These are phyloP conservation scores for Podaxis pistillaris DNA, from an alignment of 768 basidiomycete genomes.

Conservation along the genomic window DNA sequence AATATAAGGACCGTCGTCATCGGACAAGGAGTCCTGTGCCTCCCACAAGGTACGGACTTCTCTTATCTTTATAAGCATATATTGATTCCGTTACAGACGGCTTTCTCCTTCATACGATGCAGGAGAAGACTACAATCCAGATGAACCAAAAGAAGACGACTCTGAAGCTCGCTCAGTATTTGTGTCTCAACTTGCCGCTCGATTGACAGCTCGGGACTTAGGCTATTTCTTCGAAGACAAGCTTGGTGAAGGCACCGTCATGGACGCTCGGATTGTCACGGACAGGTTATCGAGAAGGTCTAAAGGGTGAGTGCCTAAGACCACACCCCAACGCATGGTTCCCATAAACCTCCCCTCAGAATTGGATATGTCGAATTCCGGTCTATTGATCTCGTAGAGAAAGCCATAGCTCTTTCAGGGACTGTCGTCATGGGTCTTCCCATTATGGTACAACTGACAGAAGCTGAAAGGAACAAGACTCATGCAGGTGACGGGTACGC, in stretches of 20 bases:
- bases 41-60: conserved; percentile 40
- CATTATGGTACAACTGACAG: conserved; percentile 94
- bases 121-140: conserved; percentile 74
- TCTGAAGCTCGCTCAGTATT: conserved; percentile 98
- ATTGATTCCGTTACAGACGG: conserved; percentile 42
- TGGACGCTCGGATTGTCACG: conserved; percentile 95
- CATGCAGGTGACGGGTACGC: conserved; percentile 87
- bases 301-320: conserved; percentile 74
- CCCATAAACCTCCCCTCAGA: conserved; percentile 38
- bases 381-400: conserved; percentile 85
- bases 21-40: conserved; percentile 43
- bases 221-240: conserved; percentile 99
- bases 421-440: conserved; percentile 98
- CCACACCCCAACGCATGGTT: background rate
- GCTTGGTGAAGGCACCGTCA: conserved; percentile 88
- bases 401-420: conserved; percentile 86
- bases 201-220: conserved; percentile 94
- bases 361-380: conserved; percentile 99
- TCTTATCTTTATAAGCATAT: background rate
- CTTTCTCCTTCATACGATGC: conserved; percentile 69
- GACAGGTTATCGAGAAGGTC: conserved; percentile 93
- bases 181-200: conserved; percentile 96
- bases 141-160: conserved; percentile 93
- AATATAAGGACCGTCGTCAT: conserved; percentile 28
- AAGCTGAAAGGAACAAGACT: conserved; percentile 90